A percentile compares a stretch with the other conserved stretches of the same genome.
phyloP scores from a whole-genome alignment of 257 asterid species.

The Solanum megistacrolobum region DNA sequence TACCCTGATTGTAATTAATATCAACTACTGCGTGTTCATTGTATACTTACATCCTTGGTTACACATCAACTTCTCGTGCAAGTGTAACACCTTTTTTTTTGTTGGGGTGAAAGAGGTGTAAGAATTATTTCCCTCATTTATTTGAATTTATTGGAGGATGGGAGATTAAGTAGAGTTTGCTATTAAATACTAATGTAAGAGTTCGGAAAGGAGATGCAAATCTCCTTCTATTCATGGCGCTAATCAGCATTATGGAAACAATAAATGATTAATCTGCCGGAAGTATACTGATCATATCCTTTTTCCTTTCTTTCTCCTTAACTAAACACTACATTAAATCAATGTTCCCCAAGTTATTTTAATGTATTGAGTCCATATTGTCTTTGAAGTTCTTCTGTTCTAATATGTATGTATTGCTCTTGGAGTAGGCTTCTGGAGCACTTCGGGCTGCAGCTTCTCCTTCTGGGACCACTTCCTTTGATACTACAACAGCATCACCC shows the following conservation, averaged over 20 bases:
- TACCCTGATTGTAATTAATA: not conserved
- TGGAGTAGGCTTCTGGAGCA: conserved; percentile 61
- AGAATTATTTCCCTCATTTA: not conserved
- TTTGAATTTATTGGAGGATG: not conserved
- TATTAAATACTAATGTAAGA: not conserved
- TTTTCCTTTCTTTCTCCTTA: not conserved
- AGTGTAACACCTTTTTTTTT: not conserved
- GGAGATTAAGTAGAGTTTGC: not conserved
- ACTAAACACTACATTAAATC: not conserved
- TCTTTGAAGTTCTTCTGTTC: not conserved
- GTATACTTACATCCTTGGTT: not conserved
- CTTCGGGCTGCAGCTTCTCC: conserved; percentile 92
- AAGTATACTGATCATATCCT: not conserved
- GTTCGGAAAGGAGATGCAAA: not conserved
- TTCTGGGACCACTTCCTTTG: conserved; percentile 55
- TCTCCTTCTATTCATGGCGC: not conserved
- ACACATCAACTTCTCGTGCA: not conserved
- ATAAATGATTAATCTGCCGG: not conserved
- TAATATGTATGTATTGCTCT: conserved; percentile 3
- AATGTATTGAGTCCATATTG: not conserved
- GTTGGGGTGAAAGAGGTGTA: not conserved
- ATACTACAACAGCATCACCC: conserved; percentile 73
- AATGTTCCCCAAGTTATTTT: not conserved
- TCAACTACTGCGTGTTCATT: not conserved
- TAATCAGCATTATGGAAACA: not conserved